Conservation (phyloP, 1,139 yeast species). For the Tardiomyces blankii region DNA sequence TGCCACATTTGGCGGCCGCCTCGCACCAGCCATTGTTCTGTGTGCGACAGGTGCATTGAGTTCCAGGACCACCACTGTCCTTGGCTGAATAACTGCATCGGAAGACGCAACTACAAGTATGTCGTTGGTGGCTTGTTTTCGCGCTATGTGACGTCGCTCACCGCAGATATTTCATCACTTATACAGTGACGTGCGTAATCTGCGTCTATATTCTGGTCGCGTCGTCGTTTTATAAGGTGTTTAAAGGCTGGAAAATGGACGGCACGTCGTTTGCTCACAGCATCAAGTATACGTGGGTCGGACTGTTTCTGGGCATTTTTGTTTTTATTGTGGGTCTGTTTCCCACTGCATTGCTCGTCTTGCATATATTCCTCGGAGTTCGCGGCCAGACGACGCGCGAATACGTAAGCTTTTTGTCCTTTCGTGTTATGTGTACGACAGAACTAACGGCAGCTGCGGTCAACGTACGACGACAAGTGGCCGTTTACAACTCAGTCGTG, state of each 20-base stretch:
- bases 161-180: conserved; percentile 15
- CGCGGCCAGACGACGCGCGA: conserved; percentile 50
- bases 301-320: conserved; percentile 40
- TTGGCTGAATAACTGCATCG: conserved; percentile 74
- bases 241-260: conserved; percentile 36
- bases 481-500: neutral
- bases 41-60: conserved; percentile 44
- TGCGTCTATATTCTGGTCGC: neutral
- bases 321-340: conserved; percentile 36
- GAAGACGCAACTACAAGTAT: conserved; percentile 51
- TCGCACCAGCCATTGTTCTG: conserved; percentile 56
- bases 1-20: conserved; percentile 66
- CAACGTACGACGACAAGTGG: neutral
- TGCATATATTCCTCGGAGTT: conserved; percentile 44
- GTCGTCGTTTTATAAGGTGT: neutral
- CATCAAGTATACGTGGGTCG: conserved; percentile 27
- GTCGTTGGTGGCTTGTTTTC: conserved; percentile 40
- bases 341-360: conserved; percentile 41
- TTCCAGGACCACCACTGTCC: conserved; percentile 68
- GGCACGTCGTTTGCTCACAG: conserved; percentile 21
- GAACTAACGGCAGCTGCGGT: neutral
- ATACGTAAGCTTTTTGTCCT: conserved; percentile 9
- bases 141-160: conserved; percentile 27
- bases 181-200: neutral
- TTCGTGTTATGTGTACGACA: neutral